A percentile compares a stretch with the other conserved stretches of the same genome.
These are phyloP conservation scores for Aureobasidium sp. DNA, from an alignment of 2,329 filamentous ascomycete genomes.

Conservation along the genomic window DNA sequence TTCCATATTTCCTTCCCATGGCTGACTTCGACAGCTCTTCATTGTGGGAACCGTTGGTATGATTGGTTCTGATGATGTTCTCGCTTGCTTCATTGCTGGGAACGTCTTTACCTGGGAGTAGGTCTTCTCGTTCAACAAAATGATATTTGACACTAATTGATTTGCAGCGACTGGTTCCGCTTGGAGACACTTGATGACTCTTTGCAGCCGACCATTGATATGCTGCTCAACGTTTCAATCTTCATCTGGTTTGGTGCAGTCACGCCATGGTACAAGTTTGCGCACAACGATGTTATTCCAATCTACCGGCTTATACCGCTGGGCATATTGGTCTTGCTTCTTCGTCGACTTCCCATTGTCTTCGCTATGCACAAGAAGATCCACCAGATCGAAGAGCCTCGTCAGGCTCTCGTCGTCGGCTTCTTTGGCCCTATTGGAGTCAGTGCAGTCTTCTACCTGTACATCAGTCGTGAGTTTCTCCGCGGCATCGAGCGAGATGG, in stretches of 20 bases:
- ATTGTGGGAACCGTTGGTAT: constrained; percentile 80
- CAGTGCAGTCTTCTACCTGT: constrained; percentile 83
- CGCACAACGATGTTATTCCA: constrained; percentile 58
- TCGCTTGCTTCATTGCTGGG: constrained; percentile 87
- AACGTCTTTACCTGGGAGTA: constrained; percentile 84
- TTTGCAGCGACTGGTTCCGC: constrained; percentile 71
- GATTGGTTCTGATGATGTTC: constrained; percentile 79
- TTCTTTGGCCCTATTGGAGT: constrained; percentile 93
- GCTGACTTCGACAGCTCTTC: constrained; percentile 48
- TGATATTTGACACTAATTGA: not conserved
- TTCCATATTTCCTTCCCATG: not conserved
- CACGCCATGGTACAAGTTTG: constrained; percentile 69
- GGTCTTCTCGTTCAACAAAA: constrained; percentile 17
- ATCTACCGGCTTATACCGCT: constrained; percentile 64
- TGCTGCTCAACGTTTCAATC: constrained; percentile 80
- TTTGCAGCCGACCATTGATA: constrained; percentile 88
- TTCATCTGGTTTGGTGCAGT: constrained; percentile 89
- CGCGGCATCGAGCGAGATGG: constrained; percentile 48
- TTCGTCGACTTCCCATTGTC: constrained; percentile 70
- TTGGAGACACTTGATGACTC: constrained; percentile 82
- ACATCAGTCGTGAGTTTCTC: constrained; percentile 70
- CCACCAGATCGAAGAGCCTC: constrained; percentile 64
- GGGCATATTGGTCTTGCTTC: constrained; percentile 64
- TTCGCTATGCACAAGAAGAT: constrained; percentile 65
- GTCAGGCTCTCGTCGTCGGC: constrained; percentile 76